Evolutionary conservation across 148 eudicot genomes (phyloP).

Genomic region (Rhododendron williamsianum): DNA sequence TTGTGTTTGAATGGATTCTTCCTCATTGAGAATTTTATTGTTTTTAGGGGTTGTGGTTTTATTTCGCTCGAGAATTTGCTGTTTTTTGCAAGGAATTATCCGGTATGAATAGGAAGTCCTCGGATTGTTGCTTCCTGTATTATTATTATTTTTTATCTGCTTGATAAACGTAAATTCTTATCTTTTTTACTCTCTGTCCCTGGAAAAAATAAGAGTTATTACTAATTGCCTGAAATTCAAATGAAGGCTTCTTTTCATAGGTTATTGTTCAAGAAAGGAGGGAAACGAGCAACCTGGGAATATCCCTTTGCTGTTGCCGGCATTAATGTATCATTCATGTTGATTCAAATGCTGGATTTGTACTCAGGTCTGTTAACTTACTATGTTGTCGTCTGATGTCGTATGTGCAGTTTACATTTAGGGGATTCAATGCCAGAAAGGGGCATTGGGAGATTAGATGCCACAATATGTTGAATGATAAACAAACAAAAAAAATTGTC

Average conservation of each 20-base stretch:
- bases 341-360: conserved; percentile 84
- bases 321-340: conserved; percentile 77
- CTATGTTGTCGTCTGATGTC: not conserved
- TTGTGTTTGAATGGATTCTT: not conserved
- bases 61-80: conserved; percentile 80
- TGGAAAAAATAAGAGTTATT: not conserved
- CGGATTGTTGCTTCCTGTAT: not conserved
- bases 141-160: not conserved
- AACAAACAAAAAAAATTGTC: not conserved
- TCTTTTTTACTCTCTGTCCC: not conserved
- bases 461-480: not conserved
- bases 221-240: conserved; percentile 31
- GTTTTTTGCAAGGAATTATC: conserved; percentile 69
- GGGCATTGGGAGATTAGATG: not conserved
- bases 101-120: conserved; percentile 38
- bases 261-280: conserved; percentile 72
- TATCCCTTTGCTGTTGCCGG: conserved; percentile 99
- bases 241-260: conserved; percentile 70
- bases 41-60: conserved; percentile 78
- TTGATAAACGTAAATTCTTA: not conserved
- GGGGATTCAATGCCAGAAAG: not conserved
- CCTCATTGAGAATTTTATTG: conserved; percentile 6
- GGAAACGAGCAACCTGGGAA: conserved; percentile 77
- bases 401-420: not conserved
- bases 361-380: conserved; percentile 45